phyloP scores from a whole-genome alignment of 257 asterid genomes.

The Solanum paucissectum region DNA sequence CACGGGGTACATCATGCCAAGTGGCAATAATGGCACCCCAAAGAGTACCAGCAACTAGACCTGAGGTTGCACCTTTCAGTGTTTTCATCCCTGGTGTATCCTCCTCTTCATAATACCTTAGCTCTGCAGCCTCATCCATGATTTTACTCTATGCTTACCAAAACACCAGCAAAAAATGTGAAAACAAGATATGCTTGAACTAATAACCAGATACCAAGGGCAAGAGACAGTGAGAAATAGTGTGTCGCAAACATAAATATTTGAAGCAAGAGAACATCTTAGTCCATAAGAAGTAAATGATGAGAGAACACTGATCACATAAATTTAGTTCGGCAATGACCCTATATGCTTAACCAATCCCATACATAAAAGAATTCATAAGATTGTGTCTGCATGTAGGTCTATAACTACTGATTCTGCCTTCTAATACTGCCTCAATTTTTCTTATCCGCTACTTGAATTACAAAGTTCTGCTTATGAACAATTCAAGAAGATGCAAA shows the following conservation, averaged over 20 bases:
- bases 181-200: neutral
- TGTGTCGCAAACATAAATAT: neutral
- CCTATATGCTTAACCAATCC: neutral
- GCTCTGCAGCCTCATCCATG: slow-evolving; percentile 62
- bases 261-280: neutral
- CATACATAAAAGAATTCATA: neutral
- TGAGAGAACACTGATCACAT: neutral
- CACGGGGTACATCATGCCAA: slow-evolving; percentile 98
- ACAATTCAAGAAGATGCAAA: neutral
- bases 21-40: slow-evolving; percentile 93
- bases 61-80: slow-evolving; percentile 69
- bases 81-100: slow-evolving; percentile 49
- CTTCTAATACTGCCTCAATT: neutral
- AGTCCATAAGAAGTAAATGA: neutral
- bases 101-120: slow-evolving; percentile 75
- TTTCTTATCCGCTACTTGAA: neutral
- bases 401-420: neutral
- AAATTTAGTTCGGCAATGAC: neutral
- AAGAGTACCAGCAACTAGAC: slow-evolving; percentile 74
- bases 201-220: neutral
- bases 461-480: neutral
- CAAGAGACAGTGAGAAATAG: neutral
- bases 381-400: neutral
- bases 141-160: neutral
- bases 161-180: neutral